These are phyloP conservation scores for Plantago major DNA, from an alignment of 257 asterid species.

Conservation along the genomic window DNA sequence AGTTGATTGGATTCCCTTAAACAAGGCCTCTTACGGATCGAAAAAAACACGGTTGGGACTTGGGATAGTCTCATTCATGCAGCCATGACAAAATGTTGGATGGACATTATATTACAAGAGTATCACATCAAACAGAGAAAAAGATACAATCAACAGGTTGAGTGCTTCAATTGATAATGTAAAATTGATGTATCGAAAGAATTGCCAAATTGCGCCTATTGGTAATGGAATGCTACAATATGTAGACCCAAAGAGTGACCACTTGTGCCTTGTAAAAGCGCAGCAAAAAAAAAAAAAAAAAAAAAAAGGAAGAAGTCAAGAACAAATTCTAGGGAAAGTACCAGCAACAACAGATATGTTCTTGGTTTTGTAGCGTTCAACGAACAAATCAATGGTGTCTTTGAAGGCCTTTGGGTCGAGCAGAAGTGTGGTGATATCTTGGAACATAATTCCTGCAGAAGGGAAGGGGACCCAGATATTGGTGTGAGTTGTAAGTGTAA, in stretches of 20 bases:
- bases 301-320: constrained; percentile 13
- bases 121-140: background rate
- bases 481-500: background rate
- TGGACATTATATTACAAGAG: constrained; percentile 5
- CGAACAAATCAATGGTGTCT: constrained; percentile 77
- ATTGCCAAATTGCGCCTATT: no score
- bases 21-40: no score
- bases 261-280: background rate
- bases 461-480: no score
- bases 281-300: constrained; percentile 16
- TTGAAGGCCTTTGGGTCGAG: constrained; percentile 74
- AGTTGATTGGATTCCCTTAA: no score
- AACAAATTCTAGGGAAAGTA: constrained; percentile 18
- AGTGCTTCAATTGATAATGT: background rate
- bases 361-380: constrained; percentile 61
- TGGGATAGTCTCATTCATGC: background rate
- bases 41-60: no score
- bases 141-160: background rate
- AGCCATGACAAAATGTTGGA: background rate
- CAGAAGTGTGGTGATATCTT: constrained; percentile 73
- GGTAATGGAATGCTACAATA: background rate
- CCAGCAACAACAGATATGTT: constrained; percentile 87
- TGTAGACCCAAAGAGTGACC: background rate
- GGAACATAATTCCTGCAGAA: constrained; percentile 75
- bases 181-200: no score